Conservation (phyloP, 2,329 filamentous ascomycete species). For the Curvularia spicifera region DNA sequence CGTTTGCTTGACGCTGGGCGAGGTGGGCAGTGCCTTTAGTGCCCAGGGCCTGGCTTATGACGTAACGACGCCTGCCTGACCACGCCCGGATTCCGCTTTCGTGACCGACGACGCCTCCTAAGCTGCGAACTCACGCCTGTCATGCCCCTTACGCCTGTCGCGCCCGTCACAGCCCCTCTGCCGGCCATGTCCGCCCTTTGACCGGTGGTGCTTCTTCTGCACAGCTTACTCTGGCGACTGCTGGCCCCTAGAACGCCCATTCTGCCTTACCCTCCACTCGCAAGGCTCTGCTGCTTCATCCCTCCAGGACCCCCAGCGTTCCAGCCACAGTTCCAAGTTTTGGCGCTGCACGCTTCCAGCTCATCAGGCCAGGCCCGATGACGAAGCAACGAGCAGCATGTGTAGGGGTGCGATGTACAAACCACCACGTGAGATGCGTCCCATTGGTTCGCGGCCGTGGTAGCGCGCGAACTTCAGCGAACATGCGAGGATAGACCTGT, state of each 20-base stretch:
- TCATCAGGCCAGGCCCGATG: constrained; percentile 26
- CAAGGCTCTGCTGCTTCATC: constrained; percentile 2
- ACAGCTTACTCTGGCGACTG: neutral
- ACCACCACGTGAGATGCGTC: constrained; percentile 13
- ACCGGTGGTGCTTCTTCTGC: constrained; percentile 4
- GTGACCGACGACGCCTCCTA: neutral
- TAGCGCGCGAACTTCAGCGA: constrained; percentile 9
- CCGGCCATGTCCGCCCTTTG: neutral
- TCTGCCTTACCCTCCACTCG: neutral
- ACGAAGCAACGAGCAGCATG: constrained; percentile 24
- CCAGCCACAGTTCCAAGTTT: constrained; percentile 21
- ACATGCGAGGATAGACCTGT: constrained; percentile 24
- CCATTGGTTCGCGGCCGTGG: constrained; percentile 15
- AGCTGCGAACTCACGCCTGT: neutral
- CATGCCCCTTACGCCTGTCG: constrained; percentile 1
- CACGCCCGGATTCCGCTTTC: constrained; percentile 10
- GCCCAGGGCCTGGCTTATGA: constrained; percentile 11
- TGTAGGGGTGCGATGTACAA: constrained; percentile 19
- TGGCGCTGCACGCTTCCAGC: constrained; percentile 29
- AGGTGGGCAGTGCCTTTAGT: constrained; percentile 18
- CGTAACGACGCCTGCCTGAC: constrained; percentile 21
- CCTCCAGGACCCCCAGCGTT: constrained; percentile 3
- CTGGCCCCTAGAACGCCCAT: neutral
- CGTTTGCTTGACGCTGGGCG: constrained; percentile 25
- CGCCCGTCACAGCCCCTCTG: constrained; percentile 2